Evolutionary conservation across 2,329 filamentous ascomycete species (phyloP), one percentile per base, ranked within the genome.

Genomic region (Fusarium equiseti): DNA sequence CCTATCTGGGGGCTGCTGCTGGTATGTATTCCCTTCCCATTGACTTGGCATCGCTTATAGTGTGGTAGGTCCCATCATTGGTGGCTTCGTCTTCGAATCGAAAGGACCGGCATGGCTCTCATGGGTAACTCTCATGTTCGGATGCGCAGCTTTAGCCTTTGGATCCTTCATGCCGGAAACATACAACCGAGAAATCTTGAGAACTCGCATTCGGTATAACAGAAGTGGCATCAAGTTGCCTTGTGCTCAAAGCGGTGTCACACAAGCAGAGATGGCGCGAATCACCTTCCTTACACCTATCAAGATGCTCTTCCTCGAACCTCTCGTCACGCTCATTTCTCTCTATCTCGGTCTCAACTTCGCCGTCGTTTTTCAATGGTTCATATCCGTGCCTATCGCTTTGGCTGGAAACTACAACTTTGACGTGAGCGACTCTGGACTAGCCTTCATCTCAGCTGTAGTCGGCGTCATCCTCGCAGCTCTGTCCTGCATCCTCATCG

Each of bases 151-250:
- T 13, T 31, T 59, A 13, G 58, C 58, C 8, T 61, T 61, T 9
- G 43, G 43, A 4, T 59, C 43, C 6, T 61, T 59, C 27, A 59
- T 61, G 58, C 58, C 58, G 1, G 58, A 61, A 5, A 61, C 58
- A 15, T 49, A 61, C 35, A 18, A 20, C 2, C 53, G 54, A 13
- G 31, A 59, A 15, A 59, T 61, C 5, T 3, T 48, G 35, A 15
- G 54, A 49, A 50, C 54, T 3, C 58, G 58, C 7, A 59, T 59
- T 24, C 58, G 24, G 5, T 59, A 59, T 16, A 61, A 61, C 32
- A 49, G 20, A 16, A 61, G 53, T 12, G 54, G 43, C 0, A 49
- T 59, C 5, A 43, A 44, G 18, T 10, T 38, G 0, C 35, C 35
- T 12, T 38, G 35, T 7, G 35, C 35, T 7, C 35, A 38, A 2